Evolutionary conservation across 1,139 yeast genomes (phyloP).

Genomic region (Suhomyces anneliseae): DNA sequence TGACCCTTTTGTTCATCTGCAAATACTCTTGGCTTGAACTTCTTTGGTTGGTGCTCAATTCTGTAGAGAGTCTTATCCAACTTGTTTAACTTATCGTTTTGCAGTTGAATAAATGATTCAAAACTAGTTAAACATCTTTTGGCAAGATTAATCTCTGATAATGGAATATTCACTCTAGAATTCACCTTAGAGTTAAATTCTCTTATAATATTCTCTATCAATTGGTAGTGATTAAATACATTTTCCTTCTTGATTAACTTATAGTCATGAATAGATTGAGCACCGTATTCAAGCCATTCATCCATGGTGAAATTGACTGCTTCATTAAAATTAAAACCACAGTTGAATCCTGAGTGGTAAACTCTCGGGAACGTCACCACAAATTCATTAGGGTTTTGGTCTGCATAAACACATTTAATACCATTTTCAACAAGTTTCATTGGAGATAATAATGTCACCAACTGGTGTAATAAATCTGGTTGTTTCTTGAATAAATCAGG

Average conservation of each 20-base stretch:
- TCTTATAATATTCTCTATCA: slow-evolving; percentile 39
- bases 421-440: slow-evolving; percentile 49
- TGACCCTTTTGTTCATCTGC: slow-evolving; percentile 20
- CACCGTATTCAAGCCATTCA: slow-evolving; percentile 67
- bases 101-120: slow-evolving; percentile 23
- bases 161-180: slow-evolving; percentile 1
- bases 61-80: slow-evolving; percentile 14
- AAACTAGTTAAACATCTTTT: slow-evolving; percentile 27
- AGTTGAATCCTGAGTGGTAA: slow-evolving; percentile 78
- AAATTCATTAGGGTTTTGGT: slow-evolving; percentile 81
- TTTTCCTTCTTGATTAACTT: slow-evolving; percentile 54
- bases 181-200: slow-evolving; percentile 16
- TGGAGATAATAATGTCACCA: slow-evolving; percentile 81
- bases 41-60: slow-evolving; percentile 16
- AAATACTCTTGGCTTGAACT: slow-evolving; percentile 15
- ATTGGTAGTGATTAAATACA: slow-evolving; percentile 50
- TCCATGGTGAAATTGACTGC: slow-evolving; percentile 78
- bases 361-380: slow-evolving; percentile 75
- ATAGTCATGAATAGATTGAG: slow-evolving; percentile 58
- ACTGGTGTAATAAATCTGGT: slow-evolving; percentile 85
- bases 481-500: slow-evolving; percentile 86
- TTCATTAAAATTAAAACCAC: slow-evolving; percentile 76
- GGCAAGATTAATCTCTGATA: slow-evolving; percentile 17
- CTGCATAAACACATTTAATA: slow-evolving; percentile 65
- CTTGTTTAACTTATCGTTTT: slow-evolving; percentile 11